Evolutionary conservation across 2,329 filamentous ascomycete genomes (phyloP).

Genomic region (Periconia sp.): DNA sequence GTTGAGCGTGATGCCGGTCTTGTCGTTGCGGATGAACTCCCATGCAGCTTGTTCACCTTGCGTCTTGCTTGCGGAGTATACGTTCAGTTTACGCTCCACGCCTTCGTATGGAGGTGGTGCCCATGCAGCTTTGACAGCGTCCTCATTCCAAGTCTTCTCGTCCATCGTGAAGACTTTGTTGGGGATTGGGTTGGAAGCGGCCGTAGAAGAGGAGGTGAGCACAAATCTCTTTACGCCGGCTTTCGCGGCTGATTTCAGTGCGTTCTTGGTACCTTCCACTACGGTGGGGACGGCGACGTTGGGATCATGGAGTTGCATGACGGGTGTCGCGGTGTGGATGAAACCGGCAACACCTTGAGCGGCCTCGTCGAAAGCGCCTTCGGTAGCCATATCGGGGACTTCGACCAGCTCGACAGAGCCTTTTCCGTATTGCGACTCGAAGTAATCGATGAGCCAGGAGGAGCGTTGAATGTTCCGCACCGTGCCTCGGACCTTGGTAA

Average conservation of each 20-base stretch:
- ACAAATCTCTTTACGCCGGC: conserved; percentile 4
- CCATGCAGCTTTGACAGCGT: conserved; percentile 36
- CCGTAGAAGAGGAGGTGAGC: conserved; percentile 16
- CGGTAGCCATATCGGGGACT: conserved; percentile 18
- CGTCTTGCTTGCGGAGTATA: conserved; percentile 48
- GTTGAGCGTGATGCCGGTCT: background rate
- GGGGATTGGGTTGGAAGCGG: conserved; percentile 15
- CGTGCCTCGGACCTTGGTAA: conserved; percentile 18
- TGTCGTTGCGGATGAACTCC: conserved; percentile 36
- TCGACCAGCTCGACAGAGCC: conserved; percentile 14
- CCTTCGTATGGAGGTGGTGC: conserved; percentile 39
- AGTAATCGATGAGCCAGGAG: conserved; percentile 18
- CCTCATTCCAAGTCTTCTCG: conserved; percentile 31
- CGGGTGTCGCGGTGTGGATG: conserved; percentile 41
- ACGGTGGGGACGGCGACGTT: conserved; percentile 9
- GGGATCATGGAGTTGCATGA: conserved; percentile 13
- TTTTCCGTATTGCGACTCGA: conserved; percentile 14
- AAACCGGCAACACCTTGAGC: conserved; percentile 37
- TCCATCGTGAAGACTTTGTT: conserved; percentile 6
- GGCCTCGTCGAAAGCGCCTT: conserved; percentile 17
- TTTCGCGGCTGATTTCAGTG: conserved; percentile 1
- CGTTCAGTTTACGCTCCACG: conserved; percentile 32
- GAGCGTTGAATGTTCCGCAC: conserved; percentile 17
- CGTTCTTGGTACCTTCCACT: background rate
- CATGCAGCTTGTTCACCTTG: conserved; percentile 47